phyloP scores from a whole-genome alignment of 2,329 filamentous ascomycete species.

The Aureobasidium sp. region DNA sequence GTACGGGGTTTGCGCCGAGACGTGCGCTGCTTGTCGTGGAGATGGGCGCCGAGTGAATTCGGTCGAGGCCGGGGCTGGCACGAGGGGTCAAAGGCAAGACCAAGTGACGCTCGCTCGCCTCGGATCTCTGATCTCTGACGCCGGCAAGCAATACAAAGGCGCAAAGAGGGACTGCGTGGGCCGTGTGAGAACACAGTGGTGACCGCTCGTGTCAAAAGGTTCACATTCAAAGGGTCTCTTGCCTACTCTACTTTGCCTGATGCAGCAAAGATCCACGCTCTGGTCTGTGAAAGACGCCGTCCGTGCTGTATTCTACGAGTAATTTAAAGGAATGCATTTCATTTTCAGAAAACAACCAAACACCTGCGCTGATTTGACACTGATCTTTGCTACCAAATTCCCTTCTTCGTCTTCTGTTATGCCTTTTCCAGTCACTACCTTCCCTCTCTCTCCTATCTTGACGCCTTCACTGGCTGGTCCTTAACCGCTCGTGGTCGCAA shows the following conservation, averaged over 20 bases:
- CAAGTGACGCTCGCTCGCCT: neutral
- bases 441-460: neutral
- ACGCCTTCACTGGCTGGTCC: neutral
- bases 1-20: neutral
- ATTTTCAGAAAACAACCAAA: conserved; percentile 1
- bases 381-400: neutral
- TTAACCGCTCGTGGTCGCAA: neutral
- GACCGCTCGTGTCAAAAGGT: neutral
- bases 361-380: neutral
- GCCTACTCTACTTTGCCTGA: neutral
- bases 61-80: conserved; percentile 2
- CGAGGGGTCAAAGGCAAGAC: conserved; percentile 6
- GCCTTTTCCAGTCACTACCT: neutral
- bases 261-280: neutral
- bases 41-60: conserved; percentile 10
- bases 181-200: conserved; percentile 1
- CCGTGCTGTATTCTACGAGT: neutral
- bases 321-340: neutral
- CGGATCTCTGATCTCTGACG: neutral
- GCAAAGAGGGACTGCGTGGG: conserved; percentile 11
- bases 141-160: neutral
- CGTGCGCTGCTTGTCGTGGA: neutral
- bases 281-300: neutral
- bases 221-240: conserved; percentile 4
- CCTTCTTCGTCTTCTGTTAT: neutral